Evolutionary conservation across 2,329 filamentous ascomycete genomes (phyloP).

Genomic region (Cladosporium sp.): DNA sequence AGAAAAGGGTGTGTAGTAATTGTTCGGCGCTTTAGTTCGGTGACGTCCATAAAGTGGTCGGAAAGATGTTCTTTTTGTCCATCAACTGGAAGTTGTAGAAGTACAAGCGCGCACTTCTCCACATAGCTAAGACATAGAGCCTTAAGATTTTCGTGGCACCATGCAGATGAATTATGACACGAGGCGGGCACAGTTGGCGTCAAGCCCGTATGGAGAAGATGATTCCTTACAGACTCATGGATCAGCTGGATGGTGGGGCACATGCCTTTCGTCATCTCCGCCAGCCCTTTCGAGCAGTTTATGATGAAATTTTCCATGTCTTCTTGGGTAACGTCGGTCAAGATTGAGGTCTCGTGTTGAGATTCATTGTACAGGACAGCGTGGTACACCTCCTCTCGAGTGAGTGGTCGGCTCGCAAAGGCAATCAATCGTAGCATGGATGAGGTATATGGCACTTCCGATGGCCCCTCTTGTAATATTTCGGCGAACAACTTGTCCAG

Average conservation of each 20-base stretch:
- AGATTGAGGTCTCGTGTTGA: background rate
- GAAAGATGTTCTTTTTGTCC: background rate
- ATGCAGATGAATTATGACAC: background rate
- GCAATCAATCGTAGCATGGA: background rate
- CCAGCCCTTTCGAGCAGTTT: background rate
- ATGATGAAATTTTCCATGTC: background rate
- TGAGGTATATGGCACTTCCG: background rate
- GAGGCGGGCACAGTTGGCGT: background rate
- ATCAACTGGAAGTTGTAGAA: background rate
- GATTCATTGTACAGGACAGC: background rate
- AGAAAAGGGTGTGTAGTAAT: background rate
- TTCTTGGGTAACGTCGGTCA: background rate
- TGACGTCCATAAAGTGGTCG: background rate
- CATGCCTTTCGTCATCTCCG: background rate
- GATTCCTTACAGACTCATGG: conserved; percentile 9
- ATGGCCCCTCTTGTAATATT: background rate
- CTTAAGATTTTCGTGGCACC: background rate
- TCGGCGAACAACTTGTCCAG: background rate
- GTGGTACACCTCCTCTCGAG: background rate
- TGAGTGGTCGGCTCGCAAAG: background rate
- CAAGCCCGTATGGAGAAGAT: conserved; percentile 1
- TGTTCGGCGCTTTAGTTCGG: background rate
- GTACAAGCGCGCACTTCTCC: background rate
- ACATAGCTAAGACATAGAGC: background rate
- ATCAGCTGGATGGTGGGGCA: background rate